These are phyloP conservation scores for Tuber magnatum DNA, from an alignment of 495 filamentous ascomycete genomes.

Conservation along the genomic window DNA sequence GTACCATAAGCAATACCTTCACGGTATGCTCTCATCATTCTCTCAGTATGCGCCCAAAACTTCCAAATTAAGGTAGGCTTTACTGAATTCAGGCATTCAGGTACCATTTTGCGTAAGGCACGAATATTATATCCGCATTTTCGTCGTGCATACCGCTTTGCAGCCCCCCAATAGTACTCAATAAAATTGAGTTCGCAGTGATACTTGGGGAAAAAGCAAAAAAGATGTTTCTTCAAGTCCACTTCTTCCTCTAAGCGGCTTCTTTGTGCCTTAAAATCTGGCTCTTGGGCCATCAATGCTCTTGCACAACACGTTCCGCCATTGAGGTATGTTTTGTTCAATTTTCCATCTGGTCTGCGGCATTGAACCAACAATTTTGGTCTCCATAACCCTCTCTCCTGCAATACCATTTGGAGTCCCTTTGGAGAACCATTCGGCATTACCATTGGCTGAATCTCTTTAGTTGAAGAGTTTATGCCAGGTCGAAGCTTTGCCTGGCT, in stretches of 20 bases:
- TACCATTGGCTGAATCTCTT: neutral
- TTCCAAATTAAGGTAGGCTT: neutral
- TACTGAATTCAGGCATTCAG: neutral
- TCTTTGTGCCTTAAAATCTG: neutral
- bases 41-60: neutral
- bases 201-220: neutral
- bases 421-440: neutral
- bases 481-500: neutral
- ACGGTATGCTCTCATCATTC: constrained; percentile 3
- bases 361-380: neutral
- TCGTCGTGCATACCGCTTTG: constrained; percentile 8
- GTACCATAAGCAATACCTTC: constrained; percentile 5
- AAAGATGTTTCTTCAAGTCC: neutral
- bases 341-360: neutral
- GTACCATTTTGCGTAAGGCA: neutral
- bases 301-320: neutral
- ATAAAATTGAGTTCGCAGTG: constrained; percentile 7
- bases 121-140: constrained; percentile 3
- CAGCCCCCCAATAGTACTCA: neutral
- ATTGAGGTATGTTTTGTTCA: neutral
- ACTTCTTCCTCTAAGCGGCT: neutral
- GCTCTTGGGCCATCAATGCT: neutral
- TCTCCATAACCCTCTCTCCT: neutral
- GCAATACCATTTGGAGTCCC: neutral
- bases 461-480: neutral